Evolutionary conservation across 805 yeast species (phyloP).

Genomic region (Yamadazyma tumulicola): DNA sequence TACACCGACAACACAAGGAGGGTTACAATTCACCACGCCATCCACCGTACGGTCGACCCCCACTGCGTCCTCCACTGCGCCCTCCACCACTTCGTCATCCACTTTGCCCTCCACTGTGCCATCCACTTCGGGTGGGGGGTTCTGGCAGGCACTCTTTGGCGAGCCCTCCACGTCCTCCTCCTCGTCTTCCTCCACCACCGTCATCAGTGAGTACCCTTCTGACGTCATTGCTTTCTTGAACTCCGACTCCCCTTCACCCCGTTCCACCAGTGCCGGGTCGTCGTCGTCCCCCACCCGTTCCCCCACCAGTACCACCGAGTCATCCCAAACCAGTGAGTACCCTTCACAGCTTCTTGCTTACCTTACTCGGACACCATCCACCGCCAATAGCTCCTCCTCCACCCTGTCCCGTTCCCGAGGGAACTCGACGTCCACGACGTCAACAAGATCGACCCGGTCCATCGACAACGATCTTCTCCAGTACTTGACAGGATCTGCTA

Average conservation of each 20-base stretch:
- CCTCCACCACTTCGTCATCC: neutral
- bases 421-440: neutral
- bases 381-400: neutral
- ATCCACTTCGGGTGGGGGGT: neutral
- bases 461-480: too few relatives aligned
- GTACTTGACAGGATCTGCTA: neutral
- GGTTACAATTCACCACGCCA: neutral
- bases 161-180: too few relatives aligned
- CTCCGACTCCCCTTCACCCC: too few relatives aligned
- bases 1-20: slow-evolving; percentile 1
- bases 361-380: neutral
- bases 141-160: neutral
- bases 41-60: neutral
- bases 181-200: too few relatives aligned
- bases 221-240: too few relatives aligned
- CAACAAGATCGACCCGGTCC: neutral
- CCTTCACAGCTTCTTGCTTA: neutral
- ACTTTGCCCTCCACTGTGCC: neutral
- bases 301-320: slow-evolving; percentile 1
- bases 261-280: too few relatives aligned
- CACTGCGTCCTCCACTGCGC: neutral
- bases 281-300: too few relatives aligned
- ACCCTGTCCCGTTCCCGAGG: too few relatives aligned
- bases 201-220: too few relatives aligned
- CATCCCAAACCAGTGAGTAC: slow-evolving; percentile 1